phyloP scores from a whole-genome alignment of 805 yeast genomes.

The Grigorovia humatica region DNA sequence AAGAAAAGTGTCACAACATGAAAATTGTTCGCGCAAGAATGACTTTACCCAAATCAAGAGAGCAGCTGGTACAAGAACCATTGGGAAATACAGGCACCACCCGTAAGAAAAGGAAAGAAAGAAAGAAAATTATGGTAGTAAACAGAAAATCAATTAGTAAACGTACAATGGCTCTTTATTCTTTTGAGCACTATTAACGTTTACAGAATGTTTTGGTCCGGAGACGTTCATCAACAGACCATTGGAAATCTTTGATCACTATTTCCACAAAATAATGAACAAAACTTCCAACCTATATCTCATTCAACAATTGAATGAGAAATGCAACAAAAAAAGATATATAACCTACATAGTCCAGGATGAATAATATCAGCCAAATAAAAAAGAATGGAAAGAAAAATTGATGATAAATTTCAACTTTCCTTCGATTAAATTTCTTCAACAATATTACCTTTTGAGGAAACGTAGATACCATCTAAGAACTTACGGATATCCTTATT shows the following conservation, averaged over 20 bases:
- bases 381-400: neutral
- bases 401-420: neutral
- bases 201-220: neutral
- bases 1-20: too few species aligned
- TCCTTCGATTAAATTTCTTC: slow-evolving; percentile 38
- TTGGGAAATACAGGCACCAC: too few species aligned
- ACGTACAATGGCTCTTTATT: slow-evolving; percentile 11
- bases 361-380: neutral
- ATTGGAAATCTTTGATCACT: neutral
- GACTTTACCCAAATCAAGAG: too few species aligned
- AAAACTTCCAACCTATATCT: neutral
- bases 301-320: neutral
- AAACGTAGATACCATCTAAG: slow-evolving; percentile 99
- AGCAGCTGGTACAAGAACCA: too few species aligned
- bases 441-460: slow-evolving; percentile 82
- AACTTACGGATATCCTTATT: slow-evolving; percentile 99
- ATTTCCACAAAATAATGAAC: too few species aligned
- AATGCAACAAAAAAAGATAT: neutral
- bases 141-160: neutral
- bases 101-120: neutral
- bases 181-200: slow-evolving; percentile 12
- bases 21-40: too few species aligned
- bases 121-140: neutral
- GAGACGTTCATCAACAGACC: neutral
- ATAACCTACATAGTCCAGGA: neutral